These are phyloP conservation scores for Carex pumila DNA, from an alignment of 176 grass and related monocot genomes.

Conservation along the genomic window DNA sequence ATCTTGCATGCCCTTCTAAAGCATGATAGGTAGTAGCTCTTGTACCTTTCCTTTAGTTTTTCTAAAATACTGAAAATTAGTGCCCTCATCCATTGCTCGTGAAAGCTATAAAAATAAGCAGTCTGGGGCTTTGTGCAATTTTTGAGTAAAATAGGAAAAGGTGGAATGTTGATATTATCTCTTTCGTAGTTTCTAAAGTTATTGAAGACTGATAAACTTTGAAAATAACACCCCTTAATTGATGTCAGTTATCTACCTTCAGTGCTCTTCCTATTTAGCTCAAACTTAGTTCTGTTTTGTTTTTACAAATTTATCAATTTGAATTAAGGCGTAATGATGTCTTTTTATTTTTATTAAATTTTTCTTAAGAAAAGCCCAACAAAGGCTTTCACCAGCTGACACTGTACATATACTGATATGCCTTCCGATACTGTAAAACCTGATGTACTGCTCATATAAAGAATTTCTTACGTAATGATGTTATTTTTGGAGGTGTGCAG, in stretches of 20 bases:
- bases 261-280: not conserved
- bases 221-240: not conserved
- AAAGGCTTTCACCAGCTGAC: not conserved
- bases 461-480: not conserved
- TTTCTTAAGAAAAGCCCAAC: not conserved
- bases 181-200: not conserved
- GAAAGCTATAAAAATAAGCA: not conserved
- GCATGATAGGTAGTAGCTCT: not conserved
- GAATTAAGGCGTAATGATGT: not conserved
- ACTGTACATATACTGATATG: not conserved
- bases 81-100: not conserved
- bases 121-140: not conserved
- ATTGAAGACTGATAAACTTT: not conserved
- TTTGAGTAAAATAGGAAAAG: not conserved
- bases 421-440: not conserved
- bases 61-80: not conserved
- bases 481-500: conserved; percentile 30
- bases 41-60: not conserved
- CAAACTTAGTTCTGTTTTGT: not conserved
- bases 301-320: not conserved
- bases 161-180: not conserved
- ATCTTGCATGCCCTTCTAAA: not conserved
- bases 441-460: not conserved
- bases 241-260: not conserved
- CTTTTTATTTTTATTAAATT: not conserved